Conservation (phyloP, 768 basidiomycete genomes). For the Mycena indigotica region DNA sequence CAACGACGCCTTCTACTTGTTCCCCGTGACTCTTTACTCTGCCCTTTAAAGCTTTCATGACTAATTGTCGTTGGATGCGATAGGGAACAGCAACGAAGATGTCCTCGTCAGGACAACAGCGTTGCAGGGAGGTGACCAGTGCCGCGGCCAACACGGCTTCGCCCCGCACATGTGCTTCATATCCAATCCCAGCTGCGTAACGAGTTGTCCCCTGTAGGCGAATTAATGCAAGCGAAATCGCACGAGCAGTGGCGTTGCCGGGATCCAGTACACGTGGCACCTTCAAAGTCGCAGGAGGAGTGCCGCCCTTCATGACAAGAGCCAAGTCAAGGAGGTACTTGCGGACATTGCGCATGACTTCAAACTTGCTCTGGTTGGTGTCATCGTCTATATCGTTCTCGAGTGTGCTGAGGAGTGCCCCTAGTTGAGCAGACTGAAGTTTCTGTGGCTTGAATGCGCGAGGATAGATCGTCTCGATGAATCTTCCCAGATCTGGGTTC, state of each 20-base stretch:
- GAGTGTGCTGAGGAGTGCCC: conserved; percentile 34
- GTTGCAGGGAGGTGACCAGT: conserved; percentile 40
- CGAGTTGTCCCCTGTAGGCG: conserved; percentile 39
- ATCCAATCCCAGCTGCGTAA: no score
- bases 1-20: conserved; percentile 21
- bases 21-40: conserved; percentile 5
- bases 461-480: conserved; percentile 54
- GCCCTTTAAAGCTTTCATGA: conserved; percentile 43
- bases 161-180: conserved; percentile 49
- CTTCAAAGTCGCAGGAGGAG: no score
- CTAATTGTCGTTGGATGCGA: conserved; percentile 54
- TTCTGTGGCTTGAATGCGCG: conserved; percentile 52
- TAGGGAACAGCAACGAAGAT: conserved; percentile 57
- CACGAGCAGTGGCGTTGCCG: conserved; percentile 26
- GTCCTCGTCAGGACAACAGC: conserved; percentile 43
- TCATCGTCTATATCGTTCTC: conserved; percentile 24
- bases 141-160: conserved; percentile 52
- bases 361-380: no score
- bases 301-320: no score
- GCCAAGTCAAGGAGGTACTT: no score
- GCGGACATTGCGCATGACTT: no score
- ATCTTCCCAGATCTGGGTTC: conserved; percentile 54
- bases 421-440: conserved; percentile 42
- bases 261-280: no score
- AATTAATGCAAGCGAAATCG: conserved; percentile 49